Base-by-base conservation (phyloP, 2,329 filamentous ascomycete genomes). In the Coniella vitis region DNA sequence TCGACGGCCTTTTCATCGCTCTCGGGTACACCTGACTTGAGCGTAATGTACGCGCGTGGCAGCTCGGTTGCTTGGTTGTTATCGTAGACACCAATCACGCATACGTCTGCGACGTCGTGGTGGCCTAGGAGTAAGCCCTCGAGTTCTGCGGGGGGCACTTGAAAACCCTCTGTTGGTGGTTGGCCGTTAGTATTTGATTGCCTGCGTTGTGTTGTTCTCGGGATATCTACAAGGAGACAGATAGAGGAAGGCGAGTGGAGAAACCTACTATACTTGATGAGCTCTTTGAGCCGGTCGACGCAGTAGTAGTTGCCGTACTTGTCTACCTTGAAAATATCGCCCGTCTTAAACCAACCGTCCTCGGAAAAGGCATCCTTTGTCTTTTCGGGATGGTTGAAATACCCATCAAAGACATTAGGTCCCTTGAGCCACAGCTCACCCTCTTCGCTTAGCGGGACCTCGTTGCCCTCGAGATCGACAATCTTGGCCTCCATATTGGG, bases 261-360 rank as follows among this genome's bases (percentile, higher is more conserved):
- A 17, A 10, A 64, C 74, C 60, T 61, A 78, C 75, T 78, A 56
- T 76, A 78, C 59, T 78, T 78, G 60, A 83, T 82, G 48, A 83
- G 59, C 63, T 82, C 79, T 70, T 88, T 90, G 32, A 89, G 74
- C 7, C 90, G 84, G 62, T 96, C 90, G 1, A 90, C 95, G 62
- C 95, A 91, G 70, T 83, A 95, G 60, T 94, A 87, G 61, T 94
- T 87, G 25, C 86, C 86, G 43, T 86, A 75, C 39, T 76, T 70
- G 61, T 95, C 87, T 59, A 87, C 79, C 55, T 87, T 83, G 4
- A 88, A 87, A 21, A 95, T 82, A 60, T 96, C 90, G 2, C 90
- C 90, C 0, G 90, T 95, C 66, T 84, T 90, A 75, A 95, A 95
- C 71, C 83, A 96, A 1, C 88, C 88, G 55, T 94, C 88, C 0